Percentiles rank a stretch among this genome's conserved stretches.
These are phyloP conservation scores for Collybia sp. DNA, from an alignment of 768 basidiomycete species.

Conservation along the genomic window DNA sequence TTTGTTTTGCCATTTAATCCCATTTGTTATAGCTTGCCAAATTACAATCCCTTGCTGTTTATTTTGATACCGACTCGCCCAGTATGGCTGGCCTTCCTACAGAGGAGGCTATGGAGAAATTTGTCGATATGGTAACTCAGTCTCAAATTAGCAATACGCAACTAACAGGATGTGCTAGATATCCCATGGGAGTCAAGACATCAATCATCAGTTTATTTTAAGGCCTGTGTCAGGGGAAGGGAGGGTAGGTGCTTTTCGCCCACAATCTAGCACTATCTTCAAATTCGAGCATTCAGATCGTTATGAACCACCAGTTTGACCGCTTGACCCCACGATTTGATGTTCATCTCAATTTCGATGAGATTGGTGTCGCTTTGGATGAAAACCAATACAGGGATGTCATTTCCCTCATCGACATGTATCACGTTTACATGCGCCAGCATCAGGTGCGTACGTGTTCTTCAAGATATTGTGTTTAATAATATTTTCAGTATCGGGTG, in stretches of 20 bases:
- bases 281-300: slow-evolving; percentile 42
- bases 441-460: slow-evolving; percentile 50
- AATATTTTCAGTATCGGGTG: slow-evolving; percentile 67
- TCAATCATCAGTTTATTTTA: slow-evolving; percentile 86
- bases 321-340: slow-evolving; percentile 80
- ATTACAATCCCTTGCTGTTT: slow-evolving; percentile 81
- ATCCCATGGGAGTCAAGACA: slow-evolving; percentile 40
- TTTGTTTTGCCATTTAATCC: not conserved
- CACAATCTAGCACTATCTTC: slow-evolving; percentile 4
- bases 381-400: slow-evolving; percentile 92
- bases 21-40: slow-evolving; percentile 61
- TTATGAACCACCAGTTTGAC: slow-evolving; percentile 77
- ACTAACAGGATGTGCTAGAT: slow-evolving; percentile 25
- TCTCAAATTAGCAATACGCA: not conserved
- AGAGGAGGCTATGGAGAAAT: slow-evolving; percentile 64
- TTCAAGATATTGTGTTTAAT: slow-evolving; percentile 4
- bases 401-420: slow-evolving; percentile 92
- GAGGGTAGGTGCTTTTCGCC: slow-evolving; percentile 43
- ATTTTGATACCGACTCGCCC: slow-evolving; percentile 90
- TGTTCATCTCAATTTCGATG: slow-evolving; percentile 82
- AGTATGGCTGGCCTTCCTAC: slow-evolving; percentile 69
- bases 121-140: slow-evolving; percentile 62
- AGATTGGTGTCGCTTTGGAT: slow-evolving; percentile 89
- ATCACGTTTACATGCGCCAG: slow-evolving; percentile 88
- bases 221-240: slow-evolving; percentile 96